Evolutionary conservation across 148 eudicot species (phyloP), one percentile per base, ranked within the genome.

Genomic region (Heliosperma pusillum): DNA sequence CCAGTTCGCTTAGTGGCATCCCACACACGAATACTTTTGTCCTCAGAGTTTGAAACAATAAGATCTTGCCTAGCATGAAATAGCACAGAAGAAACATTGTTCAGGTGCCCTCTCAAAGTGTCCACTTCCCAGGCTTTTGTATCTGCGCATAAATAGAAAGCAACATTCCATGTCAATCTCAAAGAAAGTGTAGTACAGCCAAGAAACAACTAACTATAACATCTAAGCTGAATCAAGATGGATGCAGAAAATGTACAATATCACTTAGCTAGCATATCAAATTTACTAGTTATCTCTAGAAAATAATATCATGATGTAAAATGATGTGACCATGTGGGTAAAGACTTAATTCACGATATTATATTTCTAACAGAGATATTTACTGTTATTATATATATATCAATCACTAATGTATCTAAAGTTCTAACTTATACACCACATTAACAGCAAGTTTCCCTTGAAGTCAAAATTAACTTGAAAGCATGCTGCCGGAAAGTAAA

Each of bases 121-220:
- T 67, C 98, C 70, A 94, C 98, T 75, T 94, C 98, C 98, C 98
- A 94, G 44, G 98, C 97, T 86, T 94, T 94, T 17, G 98, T 89
- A 84, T 94, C 98, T 94, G 91, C 58, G 69, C 36, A 17, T 24
- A 40, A 33, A 45, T 33, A 53, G 63, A 76, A 27, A 76, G 10
- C 21, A 17, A 64, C 13, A 15, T 57, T 67, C 36, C 69, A 27
- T 44, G 45, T 75, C 74, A 79, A 68, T 29, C 62, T 17, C 11
- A 17, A 12, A 64, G 8, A 22, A 5, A 0, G 10, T n/a, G 0
- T 24, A 50, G 2, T 25, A 42, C 9, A 7, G 97, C 88, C 24
- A 57, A 12, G 24, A 57, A 62, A 70, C 25, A 47, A 30, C 22
- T 0, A 40, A 12, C 65, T n/a, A 15, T 27, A 77, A 10, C 25